Conservation (phyloP, 2,329 filamentous ascomycete species). For the Curvularia spicifera region DNA sequence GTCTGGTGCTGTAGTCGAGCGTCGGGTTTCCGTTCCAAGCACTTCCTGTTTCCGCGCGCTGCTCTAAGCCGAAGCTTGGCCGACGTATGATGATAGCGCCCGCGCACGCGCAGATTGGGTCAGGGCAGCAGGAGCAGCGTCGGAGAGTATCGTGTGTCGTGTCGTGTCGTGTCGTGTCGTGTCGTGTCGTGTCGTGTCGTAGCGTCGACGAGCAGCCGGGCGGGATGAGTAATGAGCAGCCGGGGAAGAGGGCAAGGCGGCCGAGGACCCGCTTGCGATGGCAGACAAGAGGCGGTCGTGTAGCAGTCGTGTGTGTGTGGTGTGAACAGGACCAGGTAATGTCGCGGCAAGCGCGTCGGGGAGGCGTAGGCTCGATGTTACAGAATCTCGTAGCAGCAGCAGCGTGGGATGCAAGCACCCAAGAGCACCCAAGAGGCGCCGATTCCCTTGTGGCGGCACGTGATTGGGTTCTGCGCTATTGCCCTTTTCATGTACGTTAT, state of each 20-base stretch:
- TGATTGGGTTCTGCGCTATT: conserved; percentile 19
- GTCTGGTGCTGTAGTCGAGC: conserved; percentile 26
- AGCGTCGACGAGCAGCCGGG: background rate
- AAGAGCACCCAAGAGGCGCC: background rate
- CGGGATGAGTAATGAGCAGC: conserved; percentile 3
- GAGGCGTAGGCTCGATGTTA: conserved; percentile 19
- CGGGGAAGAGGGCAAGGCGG: conserved; percentile 19
- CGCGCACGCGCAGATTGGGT: background rate
- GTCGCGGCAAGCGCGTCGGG: conserved; percentile 34
- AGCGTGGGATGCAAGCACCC: background rate
- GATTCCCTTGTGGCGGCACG: conserved; percentile 17
- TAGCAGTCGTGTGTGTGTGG: background rate
- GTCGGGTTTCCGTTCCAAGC: conserved; percentile 35
- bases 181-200: background rate
- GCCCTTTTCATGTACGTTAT: conserved; percentile 19
- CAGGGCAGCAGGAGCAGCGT: background rate
- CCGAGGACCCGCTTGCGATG: conserved; percentile 13
- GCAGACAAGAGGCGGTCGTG: too few relatives aligned
- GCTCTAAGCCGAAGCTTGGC: conserved; percentile 34
- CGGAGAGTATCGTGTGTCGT: background rate
- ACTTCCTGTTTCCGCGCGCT: conserved; percentile 31
- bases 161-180: background rate
- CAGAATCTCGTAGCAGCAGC: conserved; percentile 6
- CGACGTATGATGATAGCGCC: conserved; percentile 16
- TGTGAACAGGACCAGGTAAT: conserved; percentile 14